Evolutionary conservation across 2,329 filamentous ascomycete species (phyloP).

Genomic region (Colletotrichum simmondsii): DNA sequence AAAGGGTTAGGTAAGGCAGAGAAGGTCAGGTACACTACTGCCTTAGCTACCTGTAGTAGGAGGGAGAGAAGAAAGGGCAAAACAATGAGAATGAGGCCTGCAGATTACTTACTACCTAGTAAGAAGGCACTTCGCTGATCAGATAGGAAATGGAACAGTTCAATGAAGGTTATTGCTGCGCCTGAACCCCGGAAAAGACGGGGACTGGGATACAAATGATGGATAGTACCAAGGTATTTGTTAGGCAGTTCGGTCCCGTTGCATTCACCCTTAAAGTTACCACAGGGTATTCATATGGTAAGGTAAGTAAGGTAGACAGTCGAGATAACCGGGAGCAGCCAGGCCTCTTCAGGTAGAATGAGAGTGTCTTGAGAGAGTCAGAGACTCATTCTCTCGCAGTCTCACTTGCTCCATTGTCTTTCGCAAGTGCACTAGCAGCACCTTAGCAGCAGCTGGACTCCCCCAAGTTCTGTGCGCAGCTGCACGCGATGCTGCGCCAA

Average conservation of each 20-base stretch:
- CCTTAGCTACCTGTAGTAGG: too few species aligned
- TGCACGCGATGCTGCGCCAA: constrained; percentile 1
- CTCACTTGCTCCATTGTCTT: background rate
- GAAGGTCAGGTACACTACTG: background rate
- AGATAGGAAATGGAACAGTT: background rate
- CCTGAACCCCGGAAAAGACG: background rate
- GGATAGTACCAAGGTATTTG: background rate
- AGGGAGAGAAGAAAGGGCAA: too few species aligned
- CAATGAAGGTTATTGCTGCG: background rate
- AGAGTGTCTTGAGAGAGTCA: background rate
- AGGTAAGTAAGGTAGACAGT: too few species aligned
- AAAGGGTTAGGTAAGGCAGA: background rate
- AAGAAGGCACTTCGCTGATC: background rate
- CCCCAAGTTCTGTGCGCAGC: background rate
- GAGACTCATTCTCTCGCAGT: too few species aligned
- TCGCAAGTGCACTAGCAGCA: background rate
- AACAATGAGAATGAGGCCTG: too few species aligned
- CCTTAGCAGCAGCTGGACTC: background rate
- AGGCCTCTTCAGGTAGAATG: background rate
- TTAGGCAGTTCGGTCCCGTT: background rate
- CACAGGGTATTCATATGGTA: too few species aligned
- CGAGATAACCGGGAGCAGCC: background rate
- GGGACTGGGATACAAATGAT: background rate
- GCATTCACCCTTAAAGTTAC: background rate
- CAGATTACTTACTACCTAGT: too few species aligned